Percentiles rank a stretch among this genome's conserved stretches.
These are phyloP conservation scores for Bipolaris victoriae DNA, from an alignment of 2,329 filamentous ascomycete genomes.

Conservation along the genomic window DNA sequence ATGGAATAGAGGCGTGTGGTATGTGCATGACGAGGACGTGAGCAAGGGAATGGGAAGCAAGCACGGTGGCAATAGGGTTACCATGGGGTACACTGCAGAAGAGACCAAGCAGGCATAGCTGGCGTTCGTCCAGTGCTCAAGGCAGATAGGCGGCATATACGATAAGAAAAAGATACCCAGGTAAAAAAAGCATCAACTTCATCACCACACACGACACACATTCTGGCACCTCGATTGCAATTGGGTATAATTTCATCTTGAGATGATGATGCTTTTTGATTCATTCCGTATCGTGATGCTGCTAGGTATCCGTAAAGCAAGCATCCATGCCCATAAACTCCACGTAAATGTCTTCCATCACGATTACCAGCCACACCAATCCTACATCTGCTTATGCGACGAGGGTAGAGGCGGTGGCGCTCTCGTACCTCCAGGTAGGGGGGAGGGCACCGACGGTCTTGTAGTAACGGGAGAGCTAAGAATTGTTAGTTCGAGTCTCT, in stretches of 20 bases:
- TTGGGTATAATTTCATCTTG: constrained; percentile 32
- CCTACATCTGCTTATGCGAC: constrained; percentile 51
- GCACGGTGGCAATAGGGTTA: background rate
- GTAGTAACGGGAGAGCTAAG: constrained; percentile 92
- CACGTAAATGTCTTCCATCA: constrained; percentile 39
- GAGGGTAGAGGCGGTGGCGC: constrained; percentile 74
- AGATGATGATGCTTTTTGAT: constrained; percentile 45
- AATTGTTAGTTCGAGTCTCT: background rate
- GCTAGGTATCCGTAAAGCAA: constrained; percentile 45
- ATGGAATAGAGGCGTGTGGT: no score
- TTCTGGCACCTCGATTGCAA: constrained; percentile 19
- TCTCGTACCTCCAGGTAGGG: constrained; percentile 99
- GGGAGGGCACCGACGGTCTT: constrained; percentile 86
- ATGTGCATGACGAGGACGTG: no score
- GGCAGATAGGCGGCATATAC: constrained; percentile 8
- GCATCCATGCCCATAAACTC: constrained; percentile 47
- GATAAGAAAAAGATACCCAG: constrained; percentile 29
- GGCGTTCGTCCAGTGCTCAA: background rate
- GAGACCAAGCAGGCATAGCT: background rate
- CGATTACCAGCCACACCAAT: constrained; percentile 28
- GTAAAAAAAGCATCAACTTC: constrained; percentile 16
- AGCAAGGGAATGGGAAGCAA: background rate
- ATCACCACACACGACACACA: background rate
- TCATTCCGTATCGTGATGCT: constrained; percentile 47
- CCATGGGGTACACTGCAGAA: background rate